Evolutionary conservation across 2,329 filamentous ascomycete genomes (phyloP), one percentile per base, ranked within the genome.

Genomic region (Aureobasidium subglaciale): DNA sequence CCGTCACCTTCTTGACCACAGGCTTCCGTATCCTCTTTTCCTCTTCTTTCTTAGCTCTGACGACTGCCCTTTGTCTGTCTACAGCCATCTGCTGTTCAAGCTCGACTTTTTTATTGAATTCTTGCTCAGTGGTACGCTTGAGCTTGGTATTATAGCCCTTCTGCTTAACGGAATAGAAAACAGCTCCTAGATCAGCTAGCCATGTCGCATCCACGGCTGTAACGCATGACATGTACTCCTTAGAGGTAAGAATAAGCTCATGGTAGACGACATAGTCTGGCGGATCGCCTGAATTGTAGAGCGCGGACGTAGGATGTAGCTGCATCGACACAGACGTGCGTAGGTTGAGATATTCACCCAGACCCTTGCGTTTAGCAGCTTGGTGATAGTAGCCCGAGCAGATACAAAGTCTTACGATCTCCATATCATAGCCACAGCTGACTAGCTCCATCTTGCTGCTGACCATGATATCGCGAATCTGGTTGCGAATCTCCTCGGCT

Each of bases 331-430:
- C 90, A 65, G 88, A 93, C 0, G 93, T 99, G 20, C 93, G 86
- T 32, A 99, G 78, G 70, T 99, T 99, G 73, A 96, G 86, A 74
- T 97, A 99, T 73, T 99, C 95, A 63, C 93, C 93, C 15, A 96
- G 89, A 2, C 93, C 95, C 73, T 95, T 95, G 60, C 95, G 90
- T 65, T 91, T 90, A 27, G 93, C 93, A 5, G 93, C 93, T 74
- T 99, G 93, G 67, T 97, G 92, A 73, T 97, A 99, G 76, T 96
- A 99, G 11, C 93, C 93, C 0, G 88, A 90, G 75, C 95, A 99
- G 67, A 99, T 96, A 69, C 92, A 97, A 71, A 93, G 92, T 59
- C 93, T 85, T 56, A 97, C 90, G 9, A 95, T 77, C 69, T 99
- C 95, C 88, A 93, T 96, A 73, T 99, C 95, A 40, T 92, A 97